Base-by-base conservation (phyloP, 768 basidiomycete species). In the Suillus spraguei region DNA sequence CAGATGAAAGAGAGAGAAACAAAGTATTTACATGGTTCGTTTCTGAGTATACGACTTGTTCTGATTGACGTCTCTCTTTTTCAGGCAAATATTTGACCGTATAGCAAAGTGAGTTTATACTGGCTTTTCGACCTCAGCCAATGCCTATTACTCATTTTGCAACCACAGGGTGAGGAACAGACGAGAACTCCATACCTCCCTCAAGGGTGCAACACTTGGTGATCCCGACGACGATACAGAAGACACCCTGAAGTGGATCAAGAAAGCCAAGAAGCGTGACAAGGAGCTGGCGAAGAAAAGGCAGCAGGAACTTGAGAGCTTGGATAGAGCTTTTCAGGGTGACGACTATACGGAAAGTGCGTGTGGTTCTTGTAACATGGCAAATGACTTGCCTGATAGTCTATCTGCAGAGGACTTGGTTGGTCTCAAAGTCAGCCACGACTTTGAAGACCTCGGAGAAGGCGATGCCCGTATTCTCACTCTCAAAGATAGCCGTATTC, bases 381-480 rank as follows among this genome's bases (percentile, higher is more conserved):
- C 36, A 13, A 39, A 17, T 42, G 24, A 16, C 56, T 35, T 39
- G 33, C 32, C 17, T 56, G 50, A 60, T 1, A 28, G 22, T 33
- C 16, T 39, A 55, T 38, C 59, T 62, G 14, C 62, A 96, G 94
- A 88, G 80, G 95, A 97, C 79, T 85, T 99, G 68, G 87, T 83
- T 65, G 97, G 97, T 53, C 80, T 99, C 66, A 98, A 97, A 84
- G 97, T 99, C 76, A 89, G 85, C 81, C 97, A 99, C 79, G 95
- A 92, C 82, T 89, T 96, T 67, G 91, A 95, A 64, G 91, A 85
- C 68, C 83, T 99, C 77, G 92, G 89, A 66, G 95, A 97, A 77
- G 96, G 97, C 69, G 91, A 97, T 77, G 94, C 93, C 68, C 89
- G 89, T 68, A 94, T 99, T 81, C 89, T 99, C 69, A 99, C 97